A percentile compares a stretch with the other conserved stretches of the same genome.
phyloP scores from a whole-genome alignment of 2,329 filamentous ascomycete genomes.

The Cladosporium sp. region DNA sequence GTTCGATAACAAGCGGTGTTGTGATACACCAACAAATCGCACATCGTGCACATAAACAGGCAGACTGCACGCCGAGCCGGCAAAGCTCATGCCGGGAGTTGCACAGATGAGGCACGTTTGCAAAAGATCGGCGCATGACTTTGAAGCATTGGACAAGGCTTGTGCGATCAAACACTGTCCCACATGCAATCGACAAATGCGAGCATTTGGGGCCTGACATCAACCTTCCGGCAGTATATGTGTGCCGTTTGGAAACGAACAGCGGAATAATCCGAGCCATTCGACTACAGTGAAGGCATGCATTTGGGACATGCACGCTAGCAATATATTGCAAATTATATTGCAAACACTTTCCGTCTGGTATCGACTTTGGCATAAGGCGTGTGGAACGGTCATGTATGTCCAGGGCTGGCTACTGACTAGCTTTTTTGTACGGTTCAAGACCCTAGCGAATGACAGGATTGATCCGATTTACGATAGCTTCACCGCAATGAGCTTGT shows the following conservation, averaged over 20 bases:
- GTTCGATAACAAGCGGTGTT: not conserved
- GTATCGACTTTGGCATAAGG: too few relatives aligned
- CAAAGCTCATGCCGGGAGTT: not conserved
- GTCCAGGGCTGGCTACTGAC: not conserved
- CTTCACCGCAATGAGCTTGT: not conserved
- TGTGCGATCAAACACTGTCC: not conserved
- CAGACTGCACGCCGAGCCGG: not conserved
- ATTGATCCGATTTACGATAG: too few relatives aligned
- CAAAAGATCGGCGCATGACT: not conserved
- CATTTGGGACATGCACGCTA: not conserved
- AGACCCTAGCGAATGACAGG: not conserved
- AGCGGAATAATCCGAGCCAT: not conserved
- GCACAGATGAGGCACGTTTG: not conserved
- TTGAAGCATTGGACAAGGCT: not conserved
- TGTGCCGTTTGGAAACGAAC: not conserved
- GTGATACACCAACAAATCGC: not conserved
- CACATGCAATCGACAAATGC: not conserved
- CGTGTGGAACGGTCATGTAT: too few relatives aligned
- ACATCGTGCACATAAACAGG: not conserved
- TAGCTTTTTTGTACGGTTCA: not conserved
- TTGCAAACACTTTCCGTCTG: not conserved
- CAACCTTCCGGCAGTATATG: not conserved
- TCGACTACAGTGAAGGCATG: not conserved
- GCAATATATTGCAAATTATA: not conserved
- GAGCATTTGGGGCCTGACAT: not conserved